A percentile compares a stretch with the other conserved stretches of the same genome.
These are phyloP conservation scores for Fomitopsis schrenkii DNA, from an alignment of 1,284 basidiomycete species.

Conservation along the genomic window DNA sequence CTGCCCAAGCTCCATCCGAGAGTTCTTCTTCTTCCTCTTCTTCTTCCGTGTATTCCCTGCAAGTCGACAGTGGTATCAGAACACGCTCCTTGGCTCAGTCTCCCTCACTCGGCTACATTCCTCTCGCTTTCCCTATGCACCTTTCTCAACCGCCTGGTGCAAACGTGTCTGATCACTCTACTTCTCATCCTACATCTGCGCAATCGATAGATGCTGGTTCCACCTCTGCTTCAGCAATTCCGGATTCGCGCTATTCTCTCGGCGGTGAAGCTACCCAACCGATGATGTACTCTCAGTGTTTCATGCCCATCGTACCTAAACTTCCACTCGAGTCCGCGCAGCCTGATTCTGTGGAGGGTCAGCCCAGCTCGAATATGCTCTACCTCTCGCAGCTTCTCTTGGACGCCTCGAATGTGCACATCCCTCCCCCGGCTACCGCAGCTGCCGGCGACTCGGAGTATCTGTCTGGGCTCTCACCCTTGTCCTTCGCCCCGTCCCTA, in stretches of 20 bases:
- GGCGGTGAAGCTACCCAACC: not conserved
- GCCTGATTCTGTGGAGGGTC: not conserved
- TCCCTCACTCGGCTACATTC: constrained; percentile 10
- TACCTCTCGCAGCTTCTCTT: constrained; percentile 12
- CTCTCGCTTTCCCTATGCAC: constrained; percentile 7
- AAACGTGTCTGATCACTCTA: not conserved
- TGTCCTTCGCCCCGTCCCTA: constrained; percentile 6
- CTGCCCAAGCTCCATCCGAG: not conserved
- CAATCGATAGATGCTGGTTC: not conserved
- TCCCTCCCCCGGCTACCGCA: not conserved
- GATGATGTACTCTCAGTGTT: not conserved
- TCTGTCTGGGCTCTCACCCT: constrained; percentile 1
- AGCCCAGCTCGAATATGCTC: not conserved
- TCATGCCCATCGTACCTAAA: not conserved
- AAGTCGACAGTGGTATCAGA: not conserved
- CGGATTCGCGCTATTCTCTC: not conserved
- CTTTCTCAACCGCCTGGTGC: not conserved
- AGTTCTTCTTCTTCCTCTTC: not conserved
- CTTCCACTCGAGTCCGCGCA: not conserved
- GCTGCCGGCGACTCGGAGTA: not conserved
- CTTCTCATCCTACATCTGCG: not conserved
- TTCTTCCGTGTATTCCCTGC: not conserved
- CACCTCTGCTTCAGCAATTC: not conserved
- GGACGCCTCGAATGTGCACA: constrained; percentile 1
- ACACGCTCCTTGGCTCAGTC: constrained; percentile 4